Evolutionary conservation across 345 rosid genomes (phyloP).

Genomic region (Camelina laxa): DNA sequence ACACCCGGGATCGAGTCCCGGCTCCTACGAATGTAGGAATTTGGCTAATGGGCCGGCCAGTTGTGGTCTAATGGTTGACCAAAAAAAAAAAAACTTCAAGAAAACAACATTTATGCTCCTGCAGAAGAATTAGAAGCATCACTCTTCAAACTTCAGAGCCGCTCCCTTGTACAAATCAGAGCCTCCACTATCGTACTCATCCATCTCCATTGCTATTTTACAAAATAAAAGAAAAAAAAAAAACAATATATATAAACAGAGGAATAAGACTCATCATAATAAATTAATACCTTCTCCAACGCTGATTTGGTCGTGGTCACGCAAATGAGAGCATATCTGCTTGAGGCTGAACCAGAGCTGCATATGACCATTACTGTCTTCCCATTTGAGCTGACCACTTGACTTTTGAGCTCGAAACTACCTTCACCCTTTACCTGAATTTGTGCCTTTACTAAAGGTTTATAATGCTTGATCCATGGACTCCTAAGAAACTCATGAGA

Average conservation of each 20-base stretch:
- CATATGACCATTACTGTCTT: slow-evolving; percentile 42
- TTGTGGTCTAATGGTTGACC: too few relatives aligned
- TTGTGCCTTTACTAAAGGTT: slow-evolving; percentile 42
- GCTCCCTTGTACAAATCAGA: too few relatives aligned
- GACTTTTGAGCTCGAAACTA: slow-evolving; percentile 36
- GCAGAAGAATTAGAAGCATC: too few relatives aligned
- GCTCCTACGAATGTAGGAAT: too few relatives aligned
- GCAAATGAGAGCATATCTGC: slow-evolving; percentile 37
- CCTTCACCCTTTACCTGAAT: background rate
- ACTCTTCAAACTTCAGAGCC: too few relatives aligned
- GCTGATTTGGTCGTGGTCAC: slow-evolving; percentile 43
- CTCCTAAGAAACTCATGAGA: slow-evolving; percentile 49
- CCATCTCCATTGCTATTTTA: too few relatives aligned
- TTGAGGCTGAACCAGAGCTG: slow-evolving; percentile 42
- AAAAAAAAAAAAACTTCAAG: too few relatives aligned
- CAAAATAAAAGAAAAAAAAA: too few relatives aligned
- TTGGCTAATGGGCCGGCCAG: too few relatives aligned
- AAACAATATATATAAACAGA: background rate
- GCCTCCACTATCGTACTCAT: too few relatives aligned
- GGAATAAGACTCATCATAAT: background rate
- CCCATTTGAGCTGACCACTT: slow-evolving; percentile 36
- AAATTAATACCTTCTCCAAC: slow-evolving; percentile 49
- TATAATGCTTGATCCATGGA: slow-evolving; percentile 75
- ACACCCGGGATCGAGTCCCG: too few relatives aligned
- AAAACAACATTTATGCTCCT: too few relatives aligned